Evolutionary conservation across 805 yeast species (phyloP).

Genomic region (Alloascoidea hylecoeti): DNA sequence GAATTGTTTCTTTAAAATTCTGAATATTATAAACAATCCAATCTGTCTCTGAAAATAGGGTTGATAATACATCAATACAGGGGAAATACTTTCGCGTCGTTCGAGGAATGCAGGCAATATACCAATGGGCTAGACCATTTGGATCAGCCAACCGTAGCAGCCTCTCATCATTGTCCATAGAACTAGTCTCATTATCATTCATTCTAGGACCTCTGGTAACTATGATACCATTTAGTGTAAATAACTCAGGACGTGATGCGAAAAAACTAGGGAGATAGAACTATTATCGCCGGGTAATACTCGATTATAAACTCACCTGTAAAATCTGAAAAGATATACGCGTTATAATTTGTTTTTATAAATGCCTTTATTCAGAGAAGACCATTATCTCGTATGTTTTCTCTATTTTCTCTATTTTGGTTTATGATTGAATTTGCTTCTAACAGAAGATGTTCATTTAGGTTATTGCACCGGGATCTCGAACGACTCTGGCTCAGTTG

Average conservation of each 20-base stretch:
- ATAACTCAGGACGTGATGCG: too few relatives aligned
- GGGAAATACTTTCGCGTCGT: neutral
- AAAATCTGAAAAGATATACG: too few relatives aligned
- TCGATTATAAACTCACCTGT: too few relatives aligned
- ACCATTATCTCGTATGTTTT: neutral
- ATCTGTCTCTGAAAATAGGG: neutral
- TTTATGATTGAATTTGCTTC: neutral
- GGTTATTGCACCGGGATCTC: slow-evolving; percentile 73
- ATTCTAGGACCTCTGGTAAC: too few relatives aligned
- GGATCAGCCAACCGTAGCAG: neutral
- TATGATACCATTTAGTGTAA: too few relatives aligned
- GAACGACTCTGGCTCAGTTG: slow-evolving; percentile 58
- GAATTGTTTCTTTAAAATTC: neutral
- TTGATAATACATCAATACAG: neutral
- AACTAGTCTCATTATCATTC: too few relatives aligned
- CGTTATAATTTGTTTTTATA: too few relatives aligned
- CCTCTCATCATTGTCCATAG: too few relatives aligned
- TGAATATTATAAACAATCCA: neutral
- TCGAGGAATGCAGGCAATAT: neutral
- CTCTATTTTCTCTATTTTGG: too few relatives aligned
- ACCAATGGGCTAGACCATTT: neutral
- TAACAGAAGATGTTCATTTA: slow-evolving; percentile 4
- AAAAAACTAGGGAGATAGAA: too few relatives aligned
- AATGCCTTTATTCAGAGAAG: slow-evolving; percentile 1
- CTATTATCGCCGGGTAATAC: too few relatives aligned